phyloP scores from a whole-genome alignment of 2,329 filamentous ascomycete genomes.

The Graphilbum ipis-grandicollis region DNA sequence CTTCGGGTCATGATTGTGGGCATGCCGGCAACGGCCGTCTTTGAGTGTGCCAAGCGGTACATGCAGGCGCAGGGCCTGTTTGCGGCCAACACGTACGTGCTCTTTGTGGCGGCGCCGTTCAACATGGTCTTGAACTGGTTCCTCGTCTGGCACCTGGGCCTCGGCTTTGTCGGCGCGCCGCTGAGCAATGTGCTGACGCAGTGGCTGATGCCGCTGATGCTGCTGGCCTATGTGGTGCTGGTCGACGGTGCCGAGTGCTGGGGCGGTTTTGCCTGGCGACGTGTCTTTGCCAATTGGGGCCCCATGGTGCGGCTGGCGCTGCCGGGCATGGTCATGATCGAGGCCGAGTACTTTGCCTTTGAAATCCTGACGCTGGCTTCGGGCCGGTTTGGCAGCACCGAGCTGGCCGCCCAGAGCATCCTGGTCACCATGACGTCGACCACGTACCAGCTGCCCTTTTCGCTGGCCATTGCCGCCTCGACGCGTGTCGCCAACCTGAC shows the following conservation, averaged over 20 bases:
- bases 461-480: constrained; percentile 71
- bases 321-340: constrained; percentile 83
- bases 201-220: constrained; percentile 52
- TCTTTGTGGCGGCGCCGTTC: constrained; percentile 57
- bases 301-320: constrained; percentile 78
- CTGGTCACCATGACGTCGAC: constrained; percentile 62
- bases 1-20: constrained; percentile 53
- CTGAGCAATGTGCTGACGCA: constrained; percentile 63
- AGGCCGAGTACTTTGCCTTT: constrained; percentile 86
- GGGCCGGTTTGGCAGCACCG: constrained; percentile 60
- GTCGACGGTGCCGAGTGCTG: constrained; percentile 60
- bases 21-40: constrained; percentile 57
- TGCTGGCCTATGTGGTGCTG: constrained; percentile 58
- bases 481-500: constrained; percentile 87
- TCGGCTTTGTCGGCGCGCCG: constrained; percentile 62
- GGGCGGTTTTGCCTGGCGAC: constrained; percentile 59
- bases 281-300: constrained; percentile 56
- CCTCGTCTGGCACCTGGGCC: constrained; percentile 53
- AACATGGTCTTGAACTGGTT: constrained; percentile 67
- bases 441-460: constrained; percentile 84
- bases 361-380: constrained; percentile 76
- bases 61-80: constrained; percentile 72
- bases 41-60: constrained; percentile 64
- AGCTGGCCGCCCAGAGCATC: constrained; percentile 77
- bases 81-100: constrained; percentile 60